Evolutionary conservation across 306 rosid species (phyloP), one percentile per base, ranked within the genome.

Genomic region (Cucurbita argyrosperma): DNA sequence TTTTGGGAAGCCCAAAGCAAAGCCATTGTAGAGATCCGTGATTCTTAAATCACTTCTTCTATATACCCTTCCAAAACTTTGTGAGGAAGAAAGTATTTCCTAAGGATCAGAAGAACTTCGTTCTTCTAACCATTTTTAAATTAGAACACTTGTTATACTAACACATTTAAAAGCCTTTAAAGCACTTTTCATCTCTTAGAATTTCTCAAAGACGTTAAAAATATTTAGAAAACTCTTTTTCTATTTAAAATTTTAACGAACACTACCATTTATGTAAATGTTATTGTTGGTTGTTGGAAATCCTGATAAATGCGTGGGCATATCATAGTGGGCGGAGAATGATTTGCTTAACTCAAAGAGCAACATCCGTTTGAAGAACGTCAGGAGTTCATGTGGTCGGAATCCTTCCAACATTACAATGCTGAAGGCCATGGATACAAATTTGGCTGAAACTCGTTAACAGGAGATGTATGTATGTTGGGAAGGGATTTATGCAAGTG

Each of bases 221-320:
- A 39, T 39, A 39, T 39, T 39, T 39, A 19, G 21, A 1, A 39
- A 4, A 39, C 56, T 15, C 4, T 16, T 18, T 55, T 53, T 10
- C 23, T 18, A 10, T 53, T 26, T n/a, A 53, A 53, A 53, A 16
- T 18, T 53, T 18, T n/a, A n/a, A 18, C 51, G 9, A 46, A 46
- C 51, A 46, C 11, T 8, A 52, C 16, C 10, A 52, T 9, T 19
- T 26, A 11, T 45, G 2, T 6, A 21, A 66, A 12, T 67, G 97
- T 77, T 91, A 88, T 79, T 91, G 96, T 78, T 88, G 91, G 54
- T 74, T 95, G 16, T 67, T 85, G 83, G 99, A 88, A 71, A 84
- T 95, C 76, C 93, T 95, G 74, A 83, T 95, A 76, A 95, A 95
- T 79, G 82, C 91, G 35, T 95, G 99, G 99, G 96, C 99, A 77